phyloP scores from a whole-genome alignment of 2,329 filamentous ascomycete genomes.

The Nectriaceae sp. region DNA sequence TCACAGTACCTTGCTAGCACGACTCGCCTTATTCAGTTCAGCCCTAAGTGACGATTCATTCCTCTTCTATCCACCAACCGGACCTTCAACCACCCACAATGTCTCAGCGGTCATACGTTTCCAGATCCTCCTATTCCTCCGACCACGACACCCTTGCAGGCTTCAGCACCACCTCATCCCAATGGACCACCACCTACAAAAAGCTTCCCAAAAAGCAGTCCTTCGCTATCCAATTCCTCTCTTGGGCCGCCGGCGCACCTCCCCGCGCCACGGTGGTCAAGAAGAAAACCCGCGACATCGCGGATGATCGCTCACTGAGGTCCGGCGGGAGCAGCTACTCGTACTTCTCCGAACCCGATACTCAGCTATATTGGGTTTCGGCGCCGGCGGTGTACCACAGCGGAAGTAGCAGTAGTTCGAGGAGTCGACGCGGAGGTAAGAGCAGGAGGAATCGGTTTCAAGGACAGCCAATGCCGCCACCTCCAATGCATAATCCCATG shows the following conservation, averaged over 20 bases:
- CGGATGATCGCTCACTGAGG: conserved; percentile 24
- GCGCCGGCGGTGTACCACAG: conserved; percentile 15
- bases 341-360: conserved; percentile 22
- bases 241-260: conserved; percentile 30
- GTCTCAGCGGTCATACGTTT: neutral
- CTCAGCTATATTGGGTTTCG: conserved; percentile 27
- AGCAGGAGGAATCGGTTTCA: conserved; percentile 15
- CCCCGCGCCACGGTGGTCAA: conserved; percentile 23
- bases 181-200: conserved; percentile 26
- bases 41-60: neutral
- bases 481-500: neutral
- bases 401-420: conserved; percentile 12
- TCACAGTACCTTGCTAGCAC: neutral
- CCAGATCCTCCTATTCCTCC: conserved; percentile 16
- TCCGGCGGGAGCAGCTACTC: conserved; percentile 23
- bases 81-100: neutral
- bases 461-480: neutral
- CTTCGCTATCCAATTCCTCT: conserved; percentile 26
- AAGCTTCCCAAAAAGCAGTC: conserved; percentile 27
- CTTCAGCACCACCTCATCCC: conserved; percentile 23
- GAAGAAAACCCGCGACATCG: conserved; percentile 28
- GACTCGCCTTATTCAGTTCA: no score
- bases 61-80: neutral
- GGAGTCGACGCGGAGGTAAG: conserved; percentile 19
- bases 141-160: conserved; percentile 22